Conservation (phyloP, 2,329 filamentous ascomycete genomes). For the Leptographium flavum region DNA sequence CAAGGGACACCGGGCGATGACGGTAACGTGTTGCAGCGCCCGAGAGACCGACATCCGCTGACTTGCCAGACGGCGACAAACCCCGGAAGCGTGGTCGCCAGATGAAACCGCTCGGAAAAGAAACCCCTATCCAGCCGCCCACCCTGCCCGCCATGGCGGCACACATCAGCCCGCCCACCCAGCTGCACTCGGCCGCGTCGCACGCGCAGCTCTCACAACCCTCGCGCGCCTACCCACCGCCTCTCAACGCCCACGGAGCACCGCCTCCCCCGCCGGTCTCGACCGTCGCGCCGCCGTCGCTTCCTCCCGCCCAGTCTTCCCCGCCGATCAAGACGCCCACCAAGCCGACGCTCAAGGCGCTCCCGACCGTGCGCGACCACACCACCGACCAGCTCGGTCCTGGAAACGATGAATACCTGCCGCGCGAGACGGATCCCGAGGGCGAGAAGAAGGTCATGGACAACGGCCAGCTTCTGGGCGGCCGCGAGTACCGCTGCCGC, state of each 20-base stretch:
- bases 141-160: slow-evolving; percentile 9
- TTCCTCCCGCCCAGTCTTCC: slow-evolving; percentile 33
- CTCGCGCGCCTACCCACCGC: slow-evolving; percentile 19
- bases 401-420: slow-evolving; percentile 86
- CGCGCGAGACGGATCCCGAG: slow-evolving; percentile 80
- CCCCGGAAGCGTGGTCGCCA: slow-evolving; percentile 46
- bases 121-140: slow-evolving; percentile 31
- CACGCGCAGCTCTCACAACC: neutral
- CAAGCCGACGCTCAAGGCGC: slow-evolving; percentile 77
- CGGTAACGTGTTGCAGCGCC: too few species aligned
- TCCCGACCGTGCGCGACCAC: slow-evolving; percentile 91
- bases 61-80: slow-evolving; percentile 24
- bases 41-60: too few species aligned
- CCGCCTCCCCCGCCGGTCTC: slow-evolving; percentile 31
- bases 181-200: slow-evolving; percentile 3
- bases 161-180: slow-evolving; percentile 3
- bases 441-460: slow-evolving; percentile 87
- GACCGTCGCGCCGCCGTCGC: slow-evolving; percentile 21
- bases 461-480: slow-evolving; percentile 69
- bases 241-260: slow-evolving; percentile 4
- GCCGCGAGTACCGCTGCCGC: slow-evolving; percentile 78
- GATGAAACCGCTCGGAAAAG: slow-evolving; percentile 41
- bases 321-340: slow-evolving; percentile 62
- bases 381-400: slow-evolving; percentile 88
- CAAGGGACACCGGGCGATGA: slow-evolving; percentile 51